Base-by-base conservation (phyloP, 768 basidiomycete genomes). In the Agrocybe praecox region DNA sequence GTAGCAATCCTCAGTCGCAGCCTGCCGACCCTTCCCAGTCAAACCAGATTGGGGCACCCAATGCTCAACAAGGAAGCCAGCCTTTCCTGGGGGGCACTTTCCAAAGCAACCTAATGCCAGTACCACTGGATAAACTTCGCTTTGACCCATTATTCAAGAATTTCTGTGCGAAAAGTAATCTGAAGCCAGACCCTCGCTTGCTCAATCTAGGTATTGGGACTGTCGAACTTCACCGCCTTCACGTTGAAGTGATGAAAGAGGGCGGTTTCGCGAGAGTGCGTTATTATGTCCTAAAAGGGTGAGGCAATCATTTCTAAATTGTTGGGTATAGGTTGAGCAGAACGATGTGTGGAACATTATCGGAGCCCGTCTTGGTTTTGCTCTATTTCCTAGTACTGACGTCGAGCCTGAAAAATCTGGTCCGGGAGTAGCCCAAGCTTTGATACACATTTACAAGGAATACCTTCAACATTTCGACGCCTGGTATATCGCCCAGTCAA, bases 271-370 rank as follows among this genome's bases (percentile, higher is more conserved):
- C 53, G 15, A 77, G 77, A 56, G 87, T 86, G 63, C 63, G 75
- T n/a, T n/a, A n/a, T n/a, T n/a, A 71, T 22, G 24, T 15, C 19
- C 32, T 19, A 8, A 26, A 12, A 14, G 24, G 17, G 45, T 26
- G 43, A 26, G 19, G 24, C 26, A 24, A 2, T 5, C 36, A 21
- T 43, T 6, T 32, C 32, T 40, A 10, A 26, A 17, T 33, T 33
- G 8, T 19, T 24, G 12, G 40, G 55, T 60, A n/a, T 52, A 88
- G 87, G 81, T 87, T 12, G 73, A 74, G 22, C 70, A 72, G 55
- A 78, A 80, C 46, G 87, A 89, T 58, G 76, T 56, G 23, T 91
- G 89, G 90, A 64, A 80, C 15, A 72, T 87, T 45, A 82, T 92
- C 54, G 90, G 82, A 17, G 89, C 80, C n/a, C 80, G 79, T 21